A percentile compares a stretch with the other conserved stretches of the same genome.
These are phyloP conservation scores for Zoysia pacifica DNA, from an alignment of 176 grass and related monocot genomes.

Conservation along the genomic window DNA sequence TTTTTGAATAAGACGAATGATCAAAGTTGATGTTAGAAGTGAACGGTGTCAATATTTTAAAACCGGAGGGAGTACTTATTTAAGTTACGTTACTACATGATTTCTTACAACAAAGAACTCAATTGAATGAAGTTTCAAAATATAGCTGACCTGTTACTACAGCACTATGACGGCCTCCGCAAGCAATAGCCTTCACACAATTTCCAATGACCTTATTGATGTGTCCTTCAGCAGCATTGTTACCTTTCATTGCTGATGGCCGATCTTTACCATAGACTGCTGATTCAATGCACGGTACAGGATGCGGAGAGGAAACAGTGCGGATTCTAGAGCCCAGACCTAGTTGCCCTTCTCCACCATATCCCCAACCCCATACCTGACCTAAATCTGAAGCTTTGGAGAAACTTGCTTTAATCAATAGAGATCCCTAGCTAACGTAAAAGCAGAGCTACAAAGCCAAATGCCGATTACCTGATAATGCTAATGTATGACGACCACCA, in stretches of 20 bases:
- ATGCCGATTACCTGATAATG: conserved; percentile 82
- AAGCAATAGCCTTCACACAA: conserved; percentile 88
- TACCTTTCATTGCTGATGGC: conserved; percentile 50
- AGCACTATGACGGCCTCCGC: conserved; percentile 95
- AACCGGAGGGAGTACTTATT: neutral
- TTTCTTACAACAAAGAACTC: neutral
- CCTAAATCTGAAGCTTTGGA: conserved; percentile 81
- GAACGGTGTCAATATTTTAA: too few species aligned
- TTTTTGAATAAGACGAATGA: too few species aligned
- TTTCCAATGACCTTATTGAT: conserved; percentile 63
- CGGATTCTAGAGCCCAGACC: conserved; percentile 93
- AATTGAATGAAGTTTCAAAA: neutral
- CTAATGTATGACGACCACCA: conserved; percentile 96
- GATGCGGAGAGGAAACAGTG: conserved; percentile 90
- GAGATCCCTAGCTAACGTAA: conserved; percentile 22
- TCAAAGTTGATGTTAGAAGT: too few species aligned
- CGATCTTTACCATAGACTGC: conserved; percentile 70
- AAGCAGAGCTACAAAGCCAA: neutral
- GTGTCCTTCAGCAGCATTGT: conserved; percentile 66
- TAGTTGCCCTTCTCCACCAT: conserved; percentile 98
- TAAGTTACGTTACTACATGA: neutral
- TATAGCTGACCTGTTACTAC: conserved; percentile 80
- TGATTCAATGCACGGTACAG: conserved; percentile 86
- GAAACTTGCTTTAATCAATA: conserved; percentile 33
- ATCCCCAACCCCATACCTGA: conserved; percentile 99